Percentiles rank a stretch among this genome's conserved stretches.
phyloP scores from a whole-genome alignment of 2,329 filamentous ascomycete genomes.

The Cercospora zeae-maydis region DNA sequence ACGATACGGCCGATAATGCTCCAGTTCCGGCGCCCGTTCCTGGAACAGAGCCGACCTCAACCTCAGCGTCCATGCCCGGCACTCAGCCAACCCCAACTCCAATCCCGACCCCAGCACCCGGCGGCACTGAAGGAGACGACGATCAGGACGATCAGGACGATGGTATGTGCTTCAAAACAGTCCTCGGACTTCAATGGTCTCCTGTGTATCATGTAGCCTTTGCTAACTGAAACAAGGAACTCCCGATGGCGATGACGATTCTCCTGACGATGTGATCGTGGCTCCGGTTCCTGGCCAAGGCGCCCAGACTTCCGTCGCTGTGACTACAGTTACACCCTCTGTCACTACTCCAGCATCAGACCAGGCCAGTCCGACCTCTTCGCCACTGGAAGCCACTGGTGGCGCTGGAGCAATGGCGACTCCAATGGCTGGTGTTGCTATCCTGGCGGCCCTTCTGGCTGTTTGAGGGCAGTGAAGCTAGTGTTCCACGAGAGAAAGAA shows the following conservation, averaged over 20 bases:
- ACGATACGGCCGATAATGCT: neutral
- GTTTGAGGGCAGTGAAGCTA: neutral
- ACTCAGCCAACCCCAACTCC: neutral
- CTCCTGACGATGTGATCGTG: neutral
- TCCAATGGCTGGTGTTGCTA: neutral
- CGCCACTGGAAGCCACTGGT: neutral
- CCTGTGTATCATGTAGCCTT: neutral
- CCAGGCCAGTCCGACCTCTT: neutral
- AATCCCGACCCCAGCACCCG: neutral
- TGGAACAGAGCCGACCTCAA: neutral
- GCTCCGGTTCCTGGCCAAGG: neutral
- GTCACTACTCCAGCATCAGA: neutral
- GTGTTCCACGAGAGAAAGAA: neutral
- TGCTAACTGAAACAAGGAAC: neutral
- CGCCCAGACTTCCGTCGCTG: neutral
- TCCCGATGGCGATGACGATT: neutral
- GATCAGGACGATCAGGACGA: conserved; percentile 1
- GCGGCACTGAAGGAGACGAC: neutral
- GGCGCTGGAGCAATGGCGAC: conserved; percentile 2
- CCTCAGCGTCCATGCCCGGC: neutral
- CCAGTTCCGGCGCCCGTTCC: neutral
- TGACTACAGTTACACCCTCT: neutral
- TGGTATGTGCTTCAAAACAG: neutral
- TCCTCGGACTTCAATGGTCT: neutral
- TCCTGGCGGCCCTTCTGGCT: conserved; percentile 1